A percentile compares a stretch with the other conserved stretches of the same genome.
These are phyloP conservation scores for Neurospora sp. DNA, from an alignment of 495 filamentous ascomycete species.

Conservation along the genomic window DNA sequence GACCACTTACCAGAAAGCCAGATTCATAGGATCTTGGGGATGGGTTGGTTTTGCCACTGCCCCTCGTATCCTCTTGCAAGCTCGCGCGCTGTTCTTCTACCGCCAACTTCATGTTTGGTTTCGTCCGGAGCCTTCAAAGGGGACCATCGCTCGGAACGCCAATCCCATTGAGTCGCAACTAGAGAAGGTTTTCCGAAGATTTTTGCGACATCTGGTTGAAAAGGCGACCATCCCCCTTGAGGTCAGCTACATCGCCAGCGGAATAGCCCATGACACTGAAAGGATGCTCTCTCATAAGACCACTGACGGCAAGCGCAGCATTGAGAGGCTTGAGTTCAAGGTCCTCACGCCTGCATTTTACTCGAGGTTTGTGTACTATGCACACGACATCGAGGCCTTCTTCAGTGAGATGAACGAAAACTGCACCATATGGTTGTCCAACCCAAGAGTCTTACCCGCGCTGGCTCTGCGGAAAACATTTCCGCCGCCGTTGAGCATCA, in stretches of 20 bases:
- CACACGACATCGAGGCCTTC: constrained; percentile 40
- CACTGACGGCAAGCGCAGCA: neutral
- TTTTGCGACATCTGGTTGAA: constrained; percentile 37
- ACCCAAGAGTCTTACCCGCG: constrained; percentile 32
- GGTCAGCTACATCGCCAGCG: constrained; percentile 41
- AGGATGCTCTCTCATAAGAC: constrained; percentile 25
- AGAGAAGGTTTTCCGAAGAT: constrained; percentile 42
- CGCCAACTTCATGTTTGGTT: constrained; percentile 48
- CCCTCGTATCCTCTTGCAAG: constrained; percentile 50
- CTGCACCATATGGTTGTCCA: constrained; percentile 41
- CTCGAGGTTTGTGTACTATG: constrained; percentile 43
- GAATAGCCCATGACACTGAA: constrained; percentile 28
- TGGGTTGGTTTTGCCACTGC: constrained; percentile 55
- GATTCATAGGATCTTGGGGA: constrained; percentile 46
- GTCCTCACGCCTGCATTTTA: constrained; percentile 53
- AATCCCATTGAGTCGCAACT: constrained; percentile 34
- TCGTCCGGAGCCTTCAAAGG: constrained; percentile 43
- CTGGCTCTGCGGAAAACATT: constrained; percentile 24
- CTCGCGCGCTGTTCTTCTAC: constrained; percentile 40
- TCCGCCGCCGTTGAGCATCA: constrained; percentile 14
- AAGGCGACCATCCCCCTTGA: constrained; percentile 26
- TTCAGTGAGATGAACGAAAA: constrained; percentile 40
- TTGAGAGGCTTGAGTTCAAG: constrained; percentile 35
- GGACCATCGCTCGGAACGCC: constrained; percentile 40
- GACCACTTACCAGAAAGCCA: constrained; percentile 25